A percentile compares a stretch with the other conserved stretches of the same genome.
Evolutionary conservation across 2,329 filamentous ascomycete species (phyloP).

Genomic region (Microsporum ferrugineum): DNA sequence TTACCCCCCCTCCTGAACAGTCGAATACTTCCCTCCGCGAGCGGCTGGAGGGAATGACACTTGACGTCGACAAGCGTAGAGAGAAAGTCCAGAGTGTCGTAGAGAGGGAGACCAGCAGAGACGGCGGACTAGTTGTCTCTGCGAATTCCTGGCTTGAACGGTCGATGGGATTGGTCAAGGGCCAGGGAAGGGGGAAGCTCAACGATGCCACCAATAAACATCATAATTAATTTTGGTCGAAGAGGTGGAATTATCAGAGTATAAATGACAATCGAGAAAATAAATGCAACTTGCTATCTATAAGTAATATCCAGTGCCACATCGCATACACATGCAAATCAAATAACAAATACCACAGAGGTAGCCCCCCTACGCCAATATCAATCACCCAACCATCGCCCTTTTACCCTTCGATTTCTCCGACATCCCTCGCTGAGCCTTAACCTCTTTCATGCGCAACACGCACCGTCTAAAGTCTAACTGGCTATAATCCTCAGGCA

Average conservation of each 20-base stretch:
- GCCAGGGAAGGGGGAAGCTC: constrained; percentile 31
- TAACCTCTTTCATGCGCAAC: constrained; percentile 25
- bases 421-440: constrained; percentile 6
- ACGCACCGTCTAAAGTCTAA: constrained; percentile 30
- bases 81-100: constrained; percentile 47
- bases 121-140: constrained; percentile 35
- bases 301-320: constrained; percentile 1
- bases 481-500: constrained; percentile 31
- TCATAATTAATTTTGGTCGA: neutral
- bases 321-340: neutral
- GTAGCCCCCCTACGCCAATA: neutral
- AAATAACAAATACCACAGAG: neutral
- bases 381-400: neutral
- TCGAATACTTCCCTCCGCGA: neutral
- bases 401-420: neutral
- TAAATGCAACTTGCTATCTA: neutral
- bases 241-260: neutral
- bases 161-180: constrained; percentile 38
- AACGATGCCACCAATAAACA: constrained; percentile 9
- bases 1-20: neutral
- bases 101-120: constrained; percentile 40
- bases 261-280: neutral
- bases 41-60: neutral
- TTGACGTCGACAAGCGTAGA: constrained; percentile 31
- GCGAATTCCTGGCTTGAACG: constrained; percentile 43